phyloP scores from a whole-genome alignment of 805 yeast species.

The Teunomyces gatunensis region DNA sequence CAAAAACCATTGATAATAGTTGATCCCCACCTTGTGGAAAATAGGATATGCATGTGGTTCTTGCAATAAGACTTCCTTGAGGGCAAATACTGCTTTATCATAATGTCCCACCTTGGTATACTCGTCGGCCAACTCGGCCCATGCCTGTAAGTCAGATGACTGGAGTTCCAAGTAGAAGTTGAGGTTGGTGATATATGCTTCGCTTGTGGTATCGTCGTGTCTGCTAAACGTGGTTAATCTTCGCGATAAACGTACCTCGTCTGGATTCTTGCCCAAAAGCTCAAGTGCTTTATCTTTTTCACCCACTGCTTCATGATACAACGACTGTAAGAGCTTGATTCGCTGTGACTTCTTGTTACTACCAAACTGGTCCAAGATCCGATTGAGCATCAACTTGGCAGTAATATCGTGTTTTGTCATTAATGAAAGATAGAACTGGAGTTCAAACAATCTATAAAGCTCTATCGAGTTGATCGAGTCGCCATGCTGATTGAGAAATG shows the following conservation, averaged over 20 bases:
- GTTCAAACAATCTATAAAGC: conserved; percentile 58
- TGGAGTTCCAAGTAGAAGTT: conserved; percentile 53
- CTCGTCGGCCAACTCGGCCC: conserved; percentile 74
- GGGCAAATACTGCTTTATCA: conserved; percentile 63
- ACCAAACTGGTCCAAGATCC: conserved; percentile 65
- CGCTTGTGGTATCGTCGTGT: conserved; percentile 19
- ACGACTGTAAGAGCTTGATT: conserved; percentile 51
- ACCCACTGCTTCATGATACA: conserved; percentile 56
- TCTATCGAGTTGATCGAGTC: conserved; percentile 45
- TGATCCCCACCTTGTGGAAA: conserved; percentile 57
- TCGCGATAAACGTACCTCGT: conserved; percentile 37
- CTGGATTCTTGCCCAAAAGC: conserved; percentile 26
- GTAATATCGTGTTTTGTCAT: conserved; percentile 62
- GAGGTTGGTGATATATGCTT: conserved; percentile 55
- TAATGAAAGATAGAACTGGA: conserved; percentile 66
- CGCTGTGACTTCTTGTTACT: conserved; percentile 52
- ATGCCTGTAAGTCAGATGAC: conserved; percentile 74
- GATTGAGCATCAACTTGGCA: conserved; percentile 65
- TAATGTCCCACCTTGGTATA: conserved; percentile 61
- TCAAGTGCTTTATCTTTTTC: conserved; percentile 27
- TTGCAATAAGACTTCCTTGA: conserved; percentile 66
- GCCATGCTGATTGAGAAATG: conserved; percentile 26
- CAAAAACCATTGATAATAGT: conserved; percentile 30
- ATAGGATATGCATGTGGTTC: conserved; percentile 70
- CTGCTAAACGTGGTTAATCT: conserved; percentile 36